phyloP scores from a whole-genome alignment of 1,139 yeast species.

The Yamadazyma aaseri region DNA sequence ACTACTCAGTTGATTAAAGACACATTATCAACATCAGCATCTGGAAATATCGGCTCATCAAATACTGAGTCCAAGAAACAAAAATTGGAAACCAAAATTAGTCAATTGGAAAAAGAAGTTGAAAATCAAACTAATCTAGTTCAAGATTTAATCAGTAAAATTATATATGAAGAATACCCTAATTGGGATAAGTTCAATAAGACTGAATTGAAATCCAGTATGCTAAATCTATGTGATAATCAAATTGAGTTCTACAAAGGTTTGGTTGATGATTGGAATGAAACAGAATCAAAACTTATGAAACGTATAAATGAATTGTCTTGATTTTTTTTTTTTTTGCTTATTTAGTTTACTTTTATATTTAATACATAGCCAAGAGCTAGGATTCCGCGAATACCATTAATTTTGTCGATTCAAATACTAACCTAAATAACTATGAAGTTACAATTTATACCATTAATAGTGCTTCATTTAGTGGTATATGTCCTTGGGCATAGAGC shows the following conservation, averaged over 20 bases:
- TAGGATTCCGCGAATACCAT: not conserved
- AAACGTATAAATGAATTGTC: conserved; percentile 36
- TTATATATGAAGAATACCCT: conserved; percentile 77
- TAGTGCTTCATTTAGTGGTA: conserved; percentile 1
- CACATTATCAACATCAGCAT: conserved; percentile 46
- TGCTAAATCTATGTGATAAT: conserved; percentile 69
- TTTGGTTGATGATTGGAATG: conserved; percentile 73
- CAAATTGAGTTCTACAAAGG: conserved; percentile 74
- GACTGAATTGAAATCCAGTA: conserved; percentile 68
- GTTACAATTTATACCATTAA: not conserved
- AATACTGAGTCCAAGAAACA: conserved; percentile 35
- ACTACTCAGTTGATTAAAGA: conserved; percentile 48
- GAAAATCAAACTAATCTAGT: conserved; percentile 48
- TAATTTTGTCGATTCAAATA: not conserved
- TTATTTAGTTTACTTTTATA: no score
- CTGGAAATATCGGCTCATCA: conserved; percentile 41
- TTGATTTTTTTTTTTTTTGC: conserved; percentile 1
- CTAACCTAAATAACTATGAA: conserved; percentile 1
- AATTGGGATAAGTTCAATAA: conserved; percentile 82
- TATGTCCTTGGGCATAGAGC: conserved; percentile 44
- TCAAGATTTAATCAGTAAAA: conserved; percentile 62
- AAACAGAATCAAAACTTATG: conserved; percentile 48
- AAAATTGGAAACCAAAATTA: conserved; percentile 32
- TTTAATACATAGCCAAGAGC: not conserved
- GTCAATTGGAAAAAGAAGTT: conserved; percentile 52